Percentiles rank a stretch among this genome's conserved stretches.
phyloP scores from a whole-genome alignment of 1,284 basidiomycete genomes.

The Ceratobasidium sp. region DNA sequence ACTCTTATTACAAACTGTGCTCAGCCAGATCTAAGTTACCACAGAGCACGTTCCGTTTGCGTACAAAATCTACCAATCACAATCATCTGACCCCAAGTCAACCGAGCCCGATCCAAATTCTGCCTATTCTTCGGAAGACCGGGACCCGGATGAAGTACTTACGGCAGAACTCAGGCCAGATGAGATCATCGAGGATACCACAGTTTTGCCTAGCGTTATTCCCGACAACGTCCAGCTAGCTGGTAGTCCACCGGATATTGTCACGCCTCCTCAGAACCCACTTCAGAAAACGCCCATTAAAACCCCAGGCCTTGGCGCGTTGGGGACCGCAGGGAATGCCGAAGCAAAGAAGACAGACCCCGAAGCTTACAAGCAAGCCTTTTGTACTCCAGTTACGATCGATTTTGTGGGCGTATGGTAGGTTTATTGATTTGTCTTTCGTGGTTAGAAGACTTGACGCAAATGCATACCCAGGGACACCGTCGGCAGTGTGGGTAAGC shows the following conservation, averaged over 20 bases:
- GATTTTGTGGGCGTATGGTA: slow-evolving; percentile 42
- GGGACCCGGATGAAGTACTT: no score
- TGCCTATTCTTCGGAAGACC: neutral
- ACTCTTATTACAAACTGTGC: neutral
- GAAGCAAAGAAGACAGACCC: slow-evolving; percentile 13
- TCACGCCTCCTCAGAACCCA: no score
- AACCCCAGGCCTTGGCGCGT: neutral
- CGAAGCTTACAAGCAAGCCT: slow-evolving; percentile 38
- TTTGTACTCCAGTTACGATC: slow-evolving; percentile 36
- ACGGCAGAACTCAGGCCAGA: no score
- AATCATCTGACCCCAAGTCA: slow-evolving; percentile 12
- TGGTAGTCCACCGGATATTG: no score
- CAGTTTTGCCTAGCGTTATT: no score
- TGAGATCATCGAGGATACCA: no score
- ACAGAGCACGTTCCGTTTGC: slow-evolving; percentile 41
- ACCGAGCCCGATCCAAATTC: neutral
- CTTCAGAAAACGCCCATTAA: no score
- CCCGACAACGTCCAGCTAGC: no score
- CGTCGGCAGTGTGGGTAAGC: slow-evolving; percentile 35
- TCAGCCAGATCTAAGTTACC: neutral
- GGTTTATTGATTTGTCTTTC: no score
- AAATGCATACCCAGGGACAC: slow-evolving; percentile 32
- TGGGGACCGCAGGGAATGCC: neutral
- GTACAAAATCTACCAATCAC: slow-evolving; percentile 39
- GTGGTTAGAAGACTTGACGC: no score